A percentile compares a stretch with the other conserved stretches of the same genome.
Evolutionary conservation across 1,139 yeast genomes (phyloP).

Genomic region (Blastobotrys petasosporus): DNA sequence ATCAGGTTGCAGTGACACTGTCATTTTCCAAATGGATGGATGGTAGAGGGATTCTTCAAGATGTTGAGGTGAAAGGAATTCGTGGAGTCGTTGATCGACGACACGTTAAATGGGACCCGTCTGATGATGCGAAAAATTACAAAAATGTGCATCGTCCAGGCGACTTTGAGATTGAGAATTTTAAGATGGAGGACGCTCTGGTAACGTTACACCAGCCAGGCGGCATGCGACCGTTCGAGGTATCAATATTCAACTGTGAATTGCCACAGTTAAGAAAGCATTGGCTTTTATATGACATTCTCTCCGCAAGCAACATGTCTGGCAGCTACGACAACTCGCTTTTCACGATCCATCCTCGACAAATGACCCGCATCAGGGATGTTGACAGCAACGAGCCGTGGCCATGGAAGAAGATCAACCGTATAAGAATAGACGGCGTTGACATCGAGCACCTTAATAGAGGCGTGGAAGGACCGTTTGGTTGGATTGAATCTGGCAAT

Average conservation of each 20-base stretch:
- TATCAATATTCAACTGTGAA: conserved; percentile 82
- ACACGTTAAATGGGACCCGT: conserved; percentile 75
- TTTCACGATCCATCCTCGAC: conserved; percentile 83
- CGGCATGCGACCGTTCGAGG: conserved; percentile 66
- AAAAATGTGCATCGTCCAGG: conserved; percentile 72
- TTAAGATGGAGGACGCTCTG: conserved; percentile 76
- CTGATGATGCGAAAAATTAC: conserved; percentile 78
- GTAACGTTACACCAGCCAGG: conserved; percentile 78
- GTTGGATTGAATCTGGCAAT: conserved; percentile 89
- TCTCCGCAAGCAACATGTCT: conserved; percentile 78
- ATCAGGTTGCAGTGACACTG: conserved; percentile 72
- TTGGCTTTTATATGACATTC: conserved; percentile 83
- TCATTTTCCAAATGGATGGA: conserved; percentile 83
- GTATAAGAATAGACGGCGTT: conserved; percentile 77
- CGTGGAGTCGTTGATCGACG: conserved; percentile 91
- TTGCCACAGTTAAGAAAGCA: conserved; percentile 75
- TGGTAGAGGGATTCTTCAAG: conserved; percentile 81
- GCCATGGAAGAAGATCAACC: conserved; percentile 61
- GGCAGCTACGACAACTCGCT: conserved; percentile 92
- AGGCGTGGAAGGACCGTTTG: conserved; percentile 90
- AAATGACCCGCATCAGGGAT: conserved; percentile 35
- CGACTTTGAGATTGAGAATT: conserved; percentile 84
- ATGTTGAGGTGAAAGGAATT: conserved; percentile 74
- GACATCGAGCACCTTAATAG: conserved; percentile 83
- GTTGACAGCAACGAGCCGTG: conserved; percentile 19